Conservation (phyloP, 1,284 basidiomycete genomes). For the Tylopilus sp. region DNA sequence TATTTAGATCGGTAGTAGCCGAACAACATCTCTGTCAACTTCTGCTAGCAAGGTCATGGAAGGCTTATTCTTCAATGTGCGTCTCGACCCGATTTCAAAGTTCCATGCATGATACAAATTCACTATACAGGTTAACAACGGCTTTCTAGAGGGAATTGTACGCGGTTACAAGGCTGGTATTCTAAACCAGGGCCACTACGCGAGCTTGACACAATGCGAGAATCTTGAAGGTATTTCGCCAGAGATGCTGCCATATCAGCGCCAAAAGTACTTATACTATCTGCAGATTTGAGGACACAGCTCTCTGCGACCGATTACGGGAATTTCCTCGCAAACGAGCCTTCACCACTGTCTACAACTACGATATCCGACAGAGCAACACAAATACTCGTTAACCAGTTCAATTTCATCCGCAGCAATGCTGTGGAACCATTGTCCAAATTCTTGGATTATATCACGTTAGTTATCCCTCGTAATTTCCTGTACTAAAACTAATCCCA, state of each 20-base stretch:
- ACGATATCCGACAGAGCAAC: constrained; percentile 97
- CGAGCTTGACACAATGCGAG: constrained; percentile 96
- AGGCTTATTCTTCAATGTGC: constrained; percentile 32
- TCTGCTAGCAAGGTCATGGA: constrained; percentile 25
- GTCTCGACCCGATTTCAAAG: constrained; percentile 1
- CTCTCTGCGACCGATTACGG: constrained; percentile 97
- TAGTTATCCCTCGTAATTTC: constrained; percentile 33
- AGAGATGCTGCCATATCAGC: constrained; percentile 36
- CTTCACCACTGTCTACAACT: constrained; percentile 91
- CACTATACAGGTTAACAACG: constrained; percentile 62
- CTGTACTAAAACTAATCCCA: constrained; percentile 7
- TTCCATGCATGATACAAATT: neutral
- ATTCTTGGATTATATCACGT: constrained; percentile 98
- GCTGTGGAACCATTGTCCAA: constrained; percentile 88
- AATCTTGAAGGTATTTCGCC: constrained; percentile 75
- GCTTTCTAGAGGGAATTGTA: constrained; percentile 91
- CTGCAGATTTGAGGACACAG: constrained; percentile 85
- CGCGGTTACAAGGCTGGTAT: constrained; percentile 95
- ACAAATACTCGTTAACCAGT: constrained; percentile 93
- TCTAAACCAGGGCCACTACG: constrained; percentile 86
- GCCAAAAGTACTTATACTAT: constrained; percentile 1
- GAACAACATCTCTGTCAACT: neutral
- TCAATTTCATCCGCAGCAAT: constrained; percentile 92
- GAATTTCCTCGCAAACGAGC: constrained; percentile 97
- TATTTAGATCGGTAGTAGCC: constrained; percentile 4